phyloP scores from a whole-genome alignment of 306 rosid species.

The Erythrophleum fordii region DNA sequence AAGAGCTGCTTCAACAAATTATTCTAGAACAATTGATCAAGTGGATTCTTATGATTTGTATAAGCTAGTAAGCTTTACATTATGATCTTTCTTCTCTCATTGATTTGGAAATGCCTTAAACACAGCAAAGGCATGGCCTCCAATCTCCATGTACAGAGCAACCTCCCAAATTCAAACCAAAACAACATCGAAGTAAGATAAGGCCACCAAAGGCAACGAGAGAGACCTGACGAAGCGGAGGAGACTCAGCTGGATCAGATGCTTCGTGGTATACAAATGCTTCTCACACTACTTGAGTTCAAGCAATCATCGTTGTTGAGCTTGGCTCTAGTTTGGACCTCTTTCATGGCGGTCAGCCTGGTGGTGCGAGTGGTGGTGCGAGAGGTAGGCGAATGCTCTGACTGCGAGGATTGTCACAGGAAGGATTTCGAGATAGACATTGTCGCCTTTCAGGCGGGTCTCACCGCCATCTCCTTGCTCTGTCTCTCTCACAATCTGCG shows the following conservation, averaged over 20 bases:
- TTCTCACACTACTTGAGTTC: conserved; percentile 60
- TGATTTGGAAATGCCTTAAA: neutral
- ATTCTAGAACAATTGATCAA: no score
- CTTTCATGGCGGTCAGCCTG: conserved; percentile 53
- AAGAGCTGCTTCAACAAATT: no score
- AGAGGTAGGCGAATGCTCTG: conserved; percentile 43
- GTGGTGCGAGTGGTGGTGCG: conserved; percentile 56
- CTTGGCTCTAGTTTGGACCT: conserved; percentile 56
- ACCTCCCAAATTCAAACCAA: conserved; percentile 42
- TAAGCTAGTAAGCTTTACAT: no score
- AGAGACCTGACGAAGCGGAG: conserved; percentile 16
- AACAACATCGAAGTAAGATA: conserved; percentile 17
- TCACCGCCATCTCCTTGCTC: conserved; percentile 76
- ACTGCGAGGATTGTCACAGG: conserved; percentile 57
- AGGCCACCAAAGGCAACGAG: neutral
- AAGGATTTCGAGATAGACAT: conserved; percentile 65
- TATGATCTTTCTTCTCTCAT: no score
- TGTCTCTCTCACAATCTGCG: conserved; percentile 69
- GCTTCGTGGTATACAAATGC: conserved; percentile 50
- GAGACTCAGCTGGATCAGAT: conserved; percentile 50
- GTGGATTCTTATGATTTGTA: no score
- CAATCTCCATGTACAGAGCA: conserved; percentile 49
- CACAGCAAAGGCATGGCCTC: conserved; percentile 41
- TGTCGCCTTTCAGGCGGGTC: conserved; percentile 68
- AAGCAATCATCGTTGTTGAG: conserved; percentile 43